Base-by-base conservation (phyloP, 2,329 filamentous ascomycete genomes). In the Bipolaris gigantea region DNA sequence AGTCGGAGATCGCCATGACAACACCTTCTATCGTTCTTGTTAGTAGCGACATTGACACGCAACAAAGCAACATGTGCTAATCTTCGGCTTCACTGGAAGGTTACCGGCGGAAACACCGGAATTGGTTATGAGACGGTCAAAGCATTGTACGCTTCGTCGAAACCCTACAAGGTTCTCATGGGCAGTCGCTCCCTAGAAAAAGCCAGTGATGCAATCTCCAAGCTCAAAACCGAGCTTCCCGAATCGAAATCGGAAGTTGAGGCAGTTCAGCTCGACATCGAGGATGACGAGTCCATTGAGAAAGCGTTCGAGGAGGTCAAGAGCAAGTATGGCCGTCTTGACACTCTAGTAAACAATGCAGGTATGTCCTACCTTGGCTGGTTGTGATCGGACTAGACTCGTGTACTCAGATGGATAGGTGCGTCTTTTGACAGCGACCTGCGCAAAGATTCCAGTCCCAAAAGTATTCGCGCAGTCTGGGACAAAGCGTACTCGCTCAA, bases 71-170 rank as follows among this genome's bases (percentile, higher is more conserved):
- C 3, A 19, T 11, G 9, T 43, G 30, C 25, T 42, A 11, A 32
- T 43, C 8, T 10, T 30, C 13, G 25, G n/a, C 40, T 5, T 19
- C 5, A 10, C 25, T 32, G 11, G 27, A 19, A 43, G 40, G 79
- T 87, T 57, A 87, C 85, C 2, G 85, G 85, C 33, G 84, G 77
- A 55, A 87, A 85, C 61, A 85, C 80, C 0, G 85, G 85, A 15
- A 78, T 88, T 18, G 85, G 86, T 2, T 81, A 79, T 34, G 80
- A 87, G 59, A 78, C 76, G 7, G 79, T 86, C 45, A 84, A 81
- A 56, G 79, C 82, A 1, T 73, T 88, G 0, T 73, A 77, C 40
- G 58, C 49, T 3, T 83, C 84, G 0, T 27, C 66, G 0, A 72
- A 71, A 8, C 23, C 50, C n/a, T 78, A 2, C 87, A 86, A 66